Base-by-base conservation (phyloP, 345 rosid genomes). In the Salix brachista region DNA sequence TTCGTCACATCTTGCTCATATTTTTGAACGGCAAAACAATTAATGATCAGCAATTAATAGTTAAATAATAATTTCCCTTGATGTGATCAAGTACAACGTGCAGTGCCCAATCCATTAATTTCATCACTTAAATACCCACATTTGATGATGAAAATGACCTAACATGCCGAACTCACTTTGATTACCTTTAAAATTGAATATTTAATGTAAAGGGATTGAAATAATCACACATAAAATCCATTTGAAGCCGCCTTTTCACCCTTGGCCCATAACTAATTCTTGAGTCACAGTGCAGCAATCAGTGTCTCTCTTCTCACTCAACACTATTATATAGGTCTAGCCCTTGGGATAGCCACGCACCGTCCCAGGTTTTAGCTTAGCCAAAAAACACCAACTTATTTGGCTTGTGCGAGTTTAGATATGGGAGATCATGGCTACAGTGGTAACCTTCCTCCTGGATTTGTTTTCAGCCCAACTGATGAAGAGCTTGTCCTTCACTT, bases 401-500 rank as follows among this genome's bases (percentile, higher is more conserved):
- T 6, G 28, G 28, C 62, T 58, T 23, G 28, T 8, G 26, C 1
- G 5, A n/a, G 28, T 8, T 18, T 1, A 66, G 41, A 36, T 3
- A 79, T 76, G 77, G 70, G 67, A 37, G 84, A 72, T 71, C 66
- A 18, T 23, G 48, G 62, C 9, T 18, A 46, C 21, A 46, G 65
- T 18, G 37, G 80, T 65, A 81, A 74, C 18, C 87, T 87, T n/a
- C 90, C 88, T 13, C 90, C 90, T 0, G 90, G 88, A 17, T 87
- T 87, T 65, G 37, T 60, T 19, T 87, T 87, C 76, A 44, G 71
- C 54, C 90, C 90, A 1, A 85, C 85, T 2, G 90, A 87, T 60
- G 87, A 87, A 70, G 90, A 87, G n/a, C 88, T 85, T 2, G 70
- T 87, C 39, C 82, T 85, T 74, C 84, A 87, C 84, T 87, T 85